A percentile compares a stretch with the other conserved stretches of the same genome.
These are phyloP conservation scores for Sedum album DNA, from an alignment of 164 flowering plant genomes.

Conservation along the genomic window DNA sequence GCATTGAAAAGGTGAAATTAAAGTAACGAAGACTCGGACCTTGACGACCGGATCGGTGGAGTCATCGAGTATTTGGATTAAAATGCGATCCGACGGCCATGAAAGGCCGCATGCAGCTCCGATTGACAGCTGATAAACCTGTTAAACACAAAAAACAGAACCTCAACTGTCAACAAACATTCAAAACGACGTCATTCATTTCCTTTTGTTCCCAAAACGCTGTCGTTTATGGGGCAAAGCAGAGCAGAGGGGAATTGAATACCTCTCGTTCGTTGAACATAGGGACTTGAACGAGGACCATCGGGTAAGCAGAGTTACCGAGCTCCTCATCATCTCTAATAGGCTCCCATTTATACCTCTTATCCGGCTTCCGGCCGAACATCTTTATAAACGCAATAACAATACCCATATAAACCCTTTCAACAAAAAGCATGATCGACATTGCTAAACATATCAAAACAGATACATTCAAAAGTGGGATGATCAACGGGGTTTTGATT, in stretches of 20 bases:
- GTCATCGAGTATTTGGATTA: constrained; percentile 90
- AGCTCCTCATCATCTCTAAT: background rate
- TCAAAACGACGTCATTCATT: background rate
- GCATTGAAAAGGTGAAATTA: background rate
- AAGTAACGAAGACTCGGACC: constrained; percentile 22
- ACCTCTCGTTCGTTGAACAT: background rate
- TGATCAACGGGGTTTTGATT: too few species aligned
- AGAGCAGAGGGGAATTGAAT: background rate
- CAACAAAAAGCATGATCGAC: background rate
- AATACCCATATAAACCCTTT: background rate
- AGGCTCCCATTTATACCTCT: background rate
- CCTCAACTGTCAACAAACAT: background rate
- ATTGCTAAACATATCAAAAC: background rate
- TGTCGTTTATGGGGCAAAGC: background rate
- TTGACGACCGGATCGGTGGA: constrained; percentile 71
- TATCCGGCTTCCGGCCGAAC: background rate
- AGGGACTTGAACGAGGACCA: background rate
- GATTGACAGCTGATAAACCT: constrained; percentile 10
- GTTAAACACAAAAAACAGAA: too few species aligned
- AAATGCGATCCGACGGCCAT: constrained; percentile 79
- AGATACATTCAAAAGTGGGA: too few species aligned
- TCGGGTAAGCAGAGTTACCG: background rate
- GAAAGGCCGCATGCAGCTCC: constrained; percentile 37
- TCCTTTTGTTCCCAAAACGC: too few species aligned
- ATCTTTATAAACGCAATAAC: background rate